phyloP scores from a whole-genome alignment of 805 yeast genomes.

The Schwanniomyces sp. region DNA sequence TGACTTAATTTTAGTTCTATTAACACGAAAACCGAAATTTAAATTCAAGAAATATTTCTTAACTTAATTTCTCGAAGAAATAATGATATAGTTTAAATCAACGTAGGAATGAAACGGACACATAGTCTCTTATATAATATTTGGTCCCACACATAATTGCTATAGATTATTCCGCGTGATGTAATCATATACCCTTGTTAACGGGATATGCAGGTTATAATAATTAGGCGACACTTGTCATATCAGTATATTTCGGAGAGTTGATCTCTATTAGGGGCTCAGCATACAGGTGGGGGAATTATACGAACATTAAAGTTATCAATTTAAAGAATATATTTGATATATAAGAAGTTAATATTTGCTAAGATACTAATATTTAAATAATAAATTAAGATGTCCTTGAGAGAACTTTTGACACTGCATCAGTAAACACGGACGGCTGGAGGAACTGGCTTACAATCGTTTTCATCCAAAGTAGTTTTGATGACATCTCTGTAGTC shows the following conservation, averaged over 20 bases:
- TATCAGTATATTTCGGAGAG: background rate
- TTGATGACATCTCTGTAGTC: slow-evolving; percentile 83
- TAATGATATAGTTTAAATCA: no score
- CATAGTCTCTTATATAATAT: background rate
- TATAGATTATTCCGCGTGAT: background rate
- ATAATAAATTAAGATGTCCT: background rate
- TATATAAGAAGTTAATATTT: background rate
- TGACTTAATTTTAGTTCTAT: background rate
- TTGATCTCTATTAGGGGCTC: background rate
- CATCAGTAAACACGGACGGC: slow-evolving; percentile 90
- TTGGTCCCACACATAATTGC: background rate
- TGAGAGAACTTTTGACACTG: background rate
- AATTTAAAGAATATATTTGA: background rate
- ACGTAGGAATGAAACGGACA: background rate
- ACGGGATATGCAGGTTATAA: background rate
- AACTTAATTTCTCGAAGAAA: no score
- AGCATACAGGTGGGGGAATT: no score
- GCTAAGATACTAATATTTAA: background rate
- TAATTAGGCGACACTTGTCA: background rate
- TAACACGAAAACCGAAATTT: no score
- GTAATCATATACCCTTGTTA: background rate
- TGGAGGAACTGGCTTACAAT: slow-evolving; percentile 96
- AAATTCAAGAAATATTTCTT: no score
- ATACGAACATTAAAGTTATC: background rate
- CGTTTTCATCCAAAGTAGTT: slow-evolving; percentile 84